Base-by-base conservation (phyloP, 2,329 filamentous ascomycete genomes). In the Cryphonectria naterciae region DNA sequence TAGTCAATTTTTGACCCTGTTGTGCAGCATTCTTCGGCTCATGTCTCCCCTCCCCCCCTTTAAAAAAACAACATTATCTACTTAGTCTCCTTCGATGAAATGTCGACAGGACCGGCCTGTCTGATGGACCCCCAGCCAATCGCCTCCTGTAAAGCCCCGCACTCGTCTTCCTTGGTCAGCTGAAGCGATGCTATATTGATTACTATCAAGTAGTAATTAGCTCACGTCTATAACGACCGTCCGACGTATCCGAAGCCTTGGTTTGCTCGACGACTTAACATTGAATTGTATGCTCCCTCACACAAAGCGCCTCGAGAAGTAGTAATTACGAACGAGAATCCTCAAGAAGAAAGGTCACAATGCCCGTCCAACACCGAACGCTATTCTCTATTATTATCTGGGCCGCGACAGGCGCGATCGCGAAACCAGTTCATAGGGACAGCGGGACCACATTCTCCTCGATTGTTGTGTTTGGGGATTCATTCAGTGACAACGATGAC, bases 401-500 rank as follows among this genome's bases (percentile, higher is more conserved):
- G 39, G 39, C 39, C 10, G 61, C 39, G 4, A 39, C 17, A 15
- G 61, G 11, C 5, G n/a, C 39, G 2, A n/a, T n/a, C n/a, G 61
- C 61, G 10, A 46, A 19, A 39, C 61, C 61, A 28, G 8, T 64
- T 10, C 22, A 49, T 11, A n/a, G 22, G 11, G 37, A 4, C n/a
- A 64, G 61, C n/a, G 15, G 43, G 25, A 19, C 39, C 32, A 35
- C 46, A 22, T 67, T 56, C 37, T 67, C 65, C 11, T 67, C 65
- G 10, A 46, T 67, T 19, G 65, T 67, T 22, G 65, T 67, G 5
- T 67, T 67, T 41, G 65, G 65, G 8, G 65, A 67, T 22, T 41
- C 32, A 1, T 58, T 67, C 22, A 67, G 65, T 52, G 65, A 67
- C 39, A 67, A 67, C 25, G 52, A 52, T 67, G 22, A 58, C 35